Evolutionary conservation across 2,329 filamentous ascomycete genomes (phyloP), one percentile per base, ranked within the genome.

Genomic region (Cercospora beticola): DNA sequence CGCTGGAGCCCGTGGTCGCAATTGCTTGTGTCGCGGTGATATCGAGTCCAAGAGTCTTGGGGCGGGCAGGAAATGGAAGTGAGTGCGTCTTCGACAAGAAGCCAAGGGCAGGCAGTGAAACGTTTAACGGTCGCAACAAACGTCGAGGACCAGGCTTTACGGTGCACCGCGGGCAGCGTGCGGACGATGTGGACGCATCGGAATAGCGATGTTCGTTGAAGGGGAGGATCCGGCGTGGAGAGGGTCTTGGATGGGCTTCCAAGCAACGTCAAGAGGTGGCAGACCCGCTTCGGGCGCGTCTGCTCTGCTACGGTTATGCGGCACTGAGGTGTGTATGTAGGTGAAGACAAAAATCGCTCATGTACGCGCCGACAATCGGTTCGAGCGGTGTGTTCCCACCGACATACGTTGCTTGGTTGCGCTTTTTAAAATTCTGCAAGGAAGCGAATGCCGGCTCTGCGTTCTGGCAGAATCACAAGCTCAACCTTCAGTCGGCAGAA

Each of bases 61-160:
- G 68, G 70, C 67, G 43, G 67, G 66, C 31, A 64, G 40, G 61
- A 30, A 14, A 43, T 14, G 64, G 30, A 62, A 21, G 23, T 62
- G 18, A 59, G 59, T 67, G 43, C 43, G 64, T 65, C 30, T 64
- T 59, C 52, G 64, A 67, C 70, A 68, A 70, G 70, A 71, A 63
- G 65, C 69, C 67, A 71, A 69, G 68, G 49, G 40, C 36, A 58
- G 54, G 65, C 60, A 31, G 70, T 69, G 68, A 71, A 70, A 72
- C 67, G 68, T 65, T 62, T 10, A 65, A 67, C 61, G 40, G 57
- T 58, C 60, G 68, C 23, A 65, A 62, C 64, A 56, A 31, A 43
- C 52, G 49, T 63, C 56, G 49, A 56, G 60, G 61, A 64, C 60
- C 54, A 66, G 59, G 59, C 62, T 64, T 58, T 40, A 62, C 63